Conservation (phyloP, 2,329 filamentous ascomycete genomes). For the Fusarium nygamai region DNA sequence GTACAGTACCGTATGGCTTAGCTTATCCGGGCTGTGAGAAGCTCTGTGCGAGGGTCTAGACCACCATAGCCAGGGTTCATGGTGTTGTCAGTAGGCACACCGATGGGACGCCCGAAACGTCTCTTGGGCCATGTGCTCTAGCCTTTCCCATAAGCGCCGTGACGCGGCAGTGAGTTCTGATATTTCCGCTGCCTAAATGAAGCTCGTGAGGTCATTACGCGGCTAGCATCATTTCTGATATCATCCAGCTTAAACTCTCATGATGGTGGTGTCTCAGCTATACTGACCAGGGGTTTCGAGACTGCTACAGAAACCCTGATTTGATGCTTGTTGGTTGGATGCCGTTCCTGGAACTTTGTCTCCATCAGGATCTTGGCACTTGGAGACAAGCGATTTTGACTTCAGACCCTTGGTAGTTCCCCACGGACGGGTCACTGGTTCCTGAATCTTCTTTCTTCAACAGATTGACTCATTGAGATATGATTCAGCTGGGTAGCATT, state of each 20-base stretch:
- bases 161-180: not conserved
- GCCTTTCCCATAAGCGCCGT: constrained; percentile 12
- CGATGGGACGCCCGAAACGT: constrained; percentile 3
- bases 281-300: constrained; percentile 5
- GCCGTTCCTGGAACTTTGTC: constrained; percentile 14
- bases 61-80: constrained; percentile 1
- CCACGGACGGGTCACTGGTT: not conserved
- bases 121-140: not conserved
- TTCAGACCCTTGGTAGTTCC: not conserved
- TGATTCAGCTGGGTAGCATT: not conserved
- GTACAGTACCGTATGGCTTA: not conserved
- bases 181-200: not conserved
- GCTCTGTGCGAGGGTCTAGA: constrained; percentile 26
- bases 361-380: constrained; percentile 23
- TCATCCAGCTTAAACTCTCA: constrained; percentile 8
- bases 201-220: constrained; percentile 21
- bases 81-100: constrained; percentile 5
- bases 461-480: not conserved
- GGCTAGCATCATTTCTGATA: constrained; percentile 6
- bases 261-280: not conserved
- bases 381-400: not conserved
- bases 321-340: constrained; percentile 3
- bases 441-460: not conserved
- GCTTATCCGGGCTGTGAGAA: constrained; percentile 8
- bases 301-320: constrained; percentile 14